phyloP scores from a whole-genome alignment of 306 rosid species.

The Coriaria nepalensis region DNA sequence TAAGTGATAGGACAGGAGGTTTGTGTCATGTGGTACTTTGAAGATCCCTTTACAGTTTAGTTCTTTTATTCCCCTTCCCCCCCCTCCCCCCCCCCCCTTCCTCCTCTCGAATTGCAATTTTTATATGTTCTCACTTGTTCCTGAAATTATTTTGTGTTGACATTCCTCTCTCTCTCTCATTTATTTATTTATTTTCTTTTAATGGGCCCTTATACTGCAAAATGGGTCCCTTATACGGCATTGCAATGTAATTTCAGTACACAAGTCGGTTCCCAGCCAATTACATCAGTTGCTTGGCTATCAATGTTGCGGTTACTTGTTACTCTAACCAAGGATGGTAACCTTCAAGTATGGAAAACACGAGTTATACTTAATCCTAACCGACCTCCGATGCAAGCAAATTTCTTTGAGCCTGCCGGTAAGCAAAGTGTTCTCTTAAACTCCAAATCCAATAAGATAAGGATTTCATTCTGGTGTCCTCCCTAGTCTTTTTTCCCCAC shows the following conservation, averaged over 20 bases:
- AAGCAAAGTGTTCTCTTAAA: slow-evolving; percentile 20
- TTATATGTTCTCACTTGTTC: too few relatives aligned
- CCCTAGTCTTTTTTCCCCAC: not conserved
- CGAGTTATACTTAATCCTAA: slow-evolving; percentile 62
- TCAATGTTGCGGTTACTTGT: slow-evolving; percentile 71
- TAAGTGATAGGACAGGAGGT: too few relatives aligned
- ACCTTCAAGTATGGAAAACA: slow-evolving; percentile 91
- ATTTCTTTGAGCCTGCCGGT: slow-evolving; percentile 92
- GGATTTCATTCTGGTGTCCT: not conserved
- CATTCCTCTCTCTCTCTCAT: not conserved
- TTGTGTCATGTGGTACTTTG: too few relatives aligned
- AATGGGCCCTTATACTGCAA: slow-evolving; percentile 14
- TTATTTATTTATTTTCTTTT: slow-evolving; percentile 8
- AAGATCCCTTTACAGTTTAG: too few relatives aligned
- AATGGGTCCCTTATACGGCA: slow-evolving; percentile 11
- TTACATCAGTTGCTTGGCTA: slow-evolving; percentile 86
- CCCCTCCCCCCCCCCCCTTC: too few relatives aligned
- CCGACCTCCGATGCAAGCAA: slow-evolving; percentile 73
- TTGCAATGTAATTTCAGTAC: slow-evolving; percentile 50
- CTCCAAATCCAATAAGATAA: not conserved
- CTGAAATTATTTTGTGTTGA: too few relatives aligned
- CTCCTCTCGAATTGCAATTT: too few relatives aligned
- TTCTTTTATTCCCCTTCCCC: too few relatives aligned
- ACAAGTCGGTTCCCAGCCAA: slow-evolving; percentile 94
- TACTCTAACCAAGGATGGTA: slow-evolving; percentile 82